Conservation (phyloP, 768 basidiomycete species). For the Boletellus ananas region DNA sequence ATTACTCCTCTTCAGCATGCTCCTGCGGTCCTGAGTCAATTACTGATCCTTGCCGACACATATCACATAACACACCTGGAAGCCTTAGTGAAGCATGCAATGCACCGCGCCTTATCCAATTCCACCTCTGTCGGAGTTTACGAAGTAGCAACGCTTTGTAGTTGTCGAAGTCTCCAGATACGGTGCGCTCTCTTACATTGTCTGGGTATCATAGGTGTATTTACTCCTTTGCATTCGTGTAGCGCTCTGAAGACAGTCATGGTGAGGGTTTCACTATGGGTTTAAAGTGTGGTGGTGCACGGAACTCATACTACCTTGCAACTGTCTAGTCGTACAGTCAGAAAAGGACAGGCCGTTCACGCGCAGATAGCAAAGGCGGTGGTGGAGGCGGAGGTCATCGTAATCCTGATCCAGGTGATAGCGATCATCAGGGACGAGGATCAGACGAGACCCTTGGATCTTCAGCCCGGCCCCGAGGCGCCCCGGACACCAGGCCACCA, state of each 20-base stretch:
- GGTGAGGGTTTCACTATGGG: constrained; percentile 41
- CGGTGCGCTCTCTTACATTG: constrained; percentile 46
- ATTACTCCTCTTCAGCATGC: constrained; percentile 90
- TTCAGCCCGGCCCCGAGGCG: constrained; percentile 53
- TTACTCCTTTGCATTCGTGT: constrained; percentile 7
- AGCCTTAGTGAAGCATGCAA: constrained; percentile 83
- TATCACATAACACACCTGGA: constrained; percentile 78
- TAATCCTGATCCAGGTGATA: constrained; percentile 34
- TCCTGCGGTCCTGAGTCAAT: constrained; percentile 82
- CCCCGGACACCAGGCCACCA: constrained; percentile 57
- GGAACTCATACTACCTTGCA: constrained; percentile 11
- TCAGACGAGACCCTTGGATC: constrained; percentile 33
- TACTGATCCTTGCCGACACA: constrained; percentile 78
- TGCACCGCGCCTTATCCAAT: constrained; percentile 85
- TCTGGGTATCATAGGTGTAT: constrained; percentile 11
- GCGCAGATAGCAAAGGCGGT: constrained; percentile 44
- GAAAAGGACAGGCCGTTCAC: constrained; percentile 56
- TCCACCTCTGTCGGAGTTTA: constrained; percentile 88
- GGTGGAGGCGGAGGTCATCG: constrained; percentile 38
- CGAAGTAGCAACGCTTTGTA: constrained; percentile 91
- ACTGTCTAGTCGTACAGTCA: constrained; percentile 68
- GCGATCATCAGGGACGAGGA: constrained; percentile 33
- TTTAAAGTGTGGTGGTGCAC: background rate
- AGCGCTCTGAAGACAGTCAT: constrained; percentile 82
- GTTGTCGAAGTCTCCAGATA: constrained; percentile 85